Conservation (phyloP, 306 rosid species). For the Dalbergia cochinchinensis region DNA sequence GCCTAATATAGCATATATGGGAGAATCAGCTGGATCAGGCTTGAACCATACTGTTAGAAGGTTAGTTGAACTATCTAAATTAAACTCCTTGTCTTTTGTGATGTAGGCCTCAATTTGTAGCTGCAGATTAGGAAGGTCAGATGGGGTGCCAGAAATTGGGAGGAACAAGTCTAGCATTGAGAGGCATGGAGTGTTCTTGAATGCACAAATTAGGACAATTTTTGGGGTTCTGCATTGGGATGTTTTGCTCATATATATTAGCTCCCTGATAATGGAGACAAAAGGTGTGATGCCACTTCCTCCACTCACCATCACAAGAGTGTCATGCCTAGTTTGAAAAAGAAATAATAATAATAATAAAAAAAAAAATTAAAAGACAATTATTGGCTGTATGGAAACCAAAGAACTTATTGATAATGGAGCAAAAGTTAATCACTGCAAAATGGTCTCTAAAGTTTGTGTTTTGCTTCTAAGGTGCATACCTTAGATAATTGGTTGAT, state of each 20-base stretch:
- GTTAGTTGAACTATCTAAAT: conserved; percentile 17
- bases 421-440: background rate
- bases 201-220: conserved; percentile 62
- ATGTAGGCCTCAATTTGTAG: conserved; percentile 76
- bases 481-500: conserved; percentile 68
- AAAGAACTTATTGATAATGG: background rate
- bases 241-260: conserved; percentile 47
- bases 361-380: too few species aligned
- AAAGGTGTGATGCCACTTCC: conserved; percentile 93
- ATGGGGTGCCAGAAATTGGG: conserved; percentile 56
- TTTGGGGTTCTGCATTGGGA: conserved; percentile 60
- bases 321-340: conserved; percentile 58
- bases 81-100: conserved; percentile 63
- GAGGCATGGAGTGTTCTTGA: conserved; percentile 59
- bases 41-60: conserved; percentile 57
- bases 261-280: conserved; percentile 73
- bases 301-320: conserved; percentile 76
- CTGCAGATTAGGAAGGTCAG: conserved; percentile 49
- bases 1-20: conserved; percentile 66
- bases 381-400: background rate
- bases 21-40: conserved; percentile 60
- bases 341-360: background rate
- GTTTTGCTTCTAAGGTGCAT: background rate
- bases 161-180: conserved; percentile 75
- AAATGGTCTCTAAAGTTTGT: background rate